phyloP scores from a whole-genome alignment of 2,329 filamentous ascomycete genomes.

The Calonectria naviculata region DNA sequence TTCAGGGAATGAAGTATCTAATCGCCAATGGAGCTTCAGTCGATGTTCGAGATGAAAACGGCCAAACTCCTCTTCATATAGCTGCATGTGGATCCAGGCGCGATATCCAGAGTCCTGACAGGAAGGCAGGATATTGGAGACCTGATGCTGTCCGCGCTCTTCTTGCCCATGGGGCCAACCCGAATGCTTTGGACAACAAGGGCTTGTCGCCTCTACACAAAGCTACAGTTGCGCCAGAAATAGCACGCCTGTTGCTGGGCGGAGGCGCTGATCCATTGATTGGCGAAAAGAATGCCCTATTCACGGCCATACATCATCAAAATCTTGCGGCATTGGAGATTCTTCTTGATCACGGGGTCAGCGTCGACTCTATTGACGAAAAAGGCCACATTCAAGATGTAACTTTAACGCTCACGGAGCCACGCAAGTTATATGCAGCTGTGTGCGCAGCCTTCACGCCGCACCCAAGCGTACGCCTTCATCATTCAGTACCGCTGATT shows the following conservation, averaged over 20 bases:
- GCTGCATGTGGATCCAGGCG: background rate
- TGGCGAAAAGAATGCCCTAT: slow-evolving; percentile 21
- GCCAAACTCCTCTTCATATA: slow-evolving; percentile 30
- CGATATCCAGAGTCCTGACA: accelerated
- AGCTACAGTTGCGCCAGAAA: slow-evolving; percentile 12
- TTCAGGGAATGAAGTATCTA: slow-evolving; percentile 28
- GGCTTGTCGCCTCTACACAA: slow-evolving; percentile 17
- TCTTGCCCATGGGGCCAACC: slow-evolving; percentile 31
- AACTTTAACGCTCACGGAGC: background rate
- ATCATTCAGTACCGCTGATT: slow-evolving; percentile 14
- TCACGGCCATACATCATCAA: slow-evolving; percentile 18
- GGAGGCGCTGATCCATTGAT: slow-evolving; percentile 16
- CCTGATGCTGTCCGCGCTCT: slow-evolving; percentile 20
- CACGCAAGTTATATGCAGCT: slow-evolving; percentile 22
- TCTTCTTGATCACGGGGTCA: slow-evolving; percentile 27
- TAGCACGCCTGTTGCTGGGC: slow-evolving; percentile 18
- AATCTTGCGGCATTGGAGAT: slow-evolving; percentile 19
- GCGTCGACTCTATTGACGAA: slow-evolving; percentile 16
- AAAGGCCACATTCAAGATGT: background rate
- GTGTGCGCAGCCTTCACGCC: slow-evolving; percentile 10
- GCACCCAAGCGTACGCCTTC: background rate
- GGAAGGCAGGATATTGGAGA: slow-evolving; percentile 13
- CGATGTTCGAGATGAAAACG: background rate
- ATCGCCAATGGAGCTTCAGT: slow-evolving; percentile 24
- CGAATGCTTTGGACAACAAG: slow-evolving; percentile 16